These are phyloP conservation scores for Globisporangium viniferum DNA, from an alignment of 352 stramenopile genomes.

Conservation along the genomic window DNA sequence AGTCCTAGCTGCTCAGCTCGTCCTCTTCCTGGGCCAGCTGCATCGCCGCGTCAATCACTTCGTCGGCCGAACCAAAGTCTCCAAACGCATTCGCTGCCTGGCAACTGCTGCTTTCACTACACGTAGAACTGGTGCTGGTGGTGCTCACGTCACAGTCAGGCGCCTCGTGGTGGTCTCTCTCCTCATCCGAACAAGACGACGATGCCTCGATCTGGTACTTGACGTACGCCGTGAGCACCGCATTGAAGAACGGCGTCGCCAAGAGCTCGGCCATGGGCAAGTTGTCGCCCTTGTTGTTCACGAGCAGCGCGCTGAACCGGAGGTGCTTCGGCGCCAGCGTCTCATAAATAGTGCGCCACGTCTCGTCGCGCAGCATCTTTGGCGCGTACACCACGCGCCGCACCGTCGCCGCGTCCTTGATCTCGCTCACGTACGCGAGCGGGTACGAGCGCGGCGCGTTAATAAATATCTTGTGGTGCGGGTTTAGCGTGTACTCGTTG, in stretches of 20 bases:
- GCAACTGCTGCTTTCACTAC: constrained; percentile 6
- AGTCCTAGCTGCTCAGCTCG: constrained; percentile 26
- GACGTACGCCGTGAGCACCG: constrained; percentile 63
- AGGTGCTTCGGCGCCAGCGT: constrained; percentile 49
- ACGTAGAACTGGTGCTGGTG: neutral
- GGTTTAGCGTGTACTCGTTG: constrained; percentile 68
- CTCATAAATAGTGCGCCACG: constrained; percentile 71
- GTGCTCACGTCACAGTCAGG: neutral
- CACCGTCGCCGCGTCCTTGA: constrained; percentile 38
- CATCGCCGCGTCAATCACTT: constrained; percentile 56
- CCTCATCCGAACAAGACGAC: constrained; percentile 8
- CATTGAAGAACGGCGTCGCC: constrained; percentile 55
- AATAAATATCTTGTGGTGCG: constrained; percentile 84
- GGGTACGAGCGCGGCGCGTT: constrained; percentile 69
- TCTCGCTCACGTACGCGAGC: constrained; percentile 41
- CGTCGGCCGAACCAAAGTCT: constrained; percentile 35
- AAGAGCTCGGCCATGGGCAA: constrained; percentile 64
- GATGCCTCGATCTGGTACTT: constrained; percentile 33
- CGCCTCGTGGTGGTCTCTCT: neutral
- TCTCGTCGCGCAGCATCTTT: constrained; percentile 73
- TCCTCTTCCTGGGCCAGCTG: constrained; percentile 63
- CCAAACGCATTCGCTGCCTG: constrained; percentile 24
- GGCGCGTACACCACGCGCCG: constrained; percentile 55
- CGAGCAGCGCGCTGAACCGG: constrained; percentile 51
- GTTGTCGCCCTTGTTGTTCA: constrained; percentile 61